Conservation (phyloP, 768 basidiomycete species). For the Tulasnella sp. region DNA sequence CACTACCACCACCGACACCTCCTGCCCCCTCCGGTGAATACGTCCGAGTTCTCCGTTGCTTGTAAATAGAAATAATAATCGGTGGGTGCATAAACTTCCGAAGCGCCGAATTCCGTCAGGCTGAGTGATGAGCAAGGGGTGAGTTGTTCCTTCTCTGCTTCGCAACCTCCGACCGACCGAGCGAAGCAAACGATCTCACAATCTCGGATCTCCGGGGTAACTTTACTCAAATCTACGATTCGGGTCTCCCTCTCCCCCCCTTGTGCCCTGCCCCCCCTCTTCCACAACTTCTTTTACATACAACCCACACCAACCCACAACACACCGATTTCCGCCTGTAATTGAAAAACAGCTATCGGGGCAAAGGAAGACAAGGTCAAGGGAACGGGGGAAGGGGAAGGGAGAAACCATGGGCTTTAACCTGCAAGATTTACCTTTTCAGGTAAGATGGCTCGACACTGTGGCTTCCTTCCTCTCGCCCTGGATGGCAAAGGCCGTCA, state of each 20-base stretch:
- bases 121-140: constrained; percentile 9
- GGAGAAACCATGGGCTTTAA: background rate
- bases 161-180: background rate
- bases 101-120: constrained; percentile 14
- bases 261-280: background rate
- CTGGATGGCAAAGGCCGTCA: constrained; percentile 6
- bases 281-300: background rate
- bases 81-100: background rate
- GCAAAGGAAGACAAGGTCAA: background rate
- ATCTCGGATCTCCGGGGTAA: constrained; percentile 14
- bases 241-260: background rate
- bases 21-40: background rate
- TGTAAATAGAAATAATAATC: background rate
- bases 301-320: background rate
- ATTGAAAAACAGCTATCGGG: constrained; percentile 4
- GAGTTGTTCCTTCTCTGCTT: background rate
- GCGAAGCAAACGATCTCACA: constrained; percentile 2
- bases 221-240: constrained; percentile 12
- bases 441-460: background rate
- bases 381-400: background rate
- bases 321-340: constrained; percentile 8
- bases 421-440: background rate
- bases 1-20: background rate
- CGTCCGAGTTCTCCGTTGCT: constrained; percentile 2
- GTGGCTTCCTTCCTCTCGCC: background rate